Base-by-base conservation (phyloP, 805 yeast species). In the Sugiyamaella lignohabitans region DNA sequence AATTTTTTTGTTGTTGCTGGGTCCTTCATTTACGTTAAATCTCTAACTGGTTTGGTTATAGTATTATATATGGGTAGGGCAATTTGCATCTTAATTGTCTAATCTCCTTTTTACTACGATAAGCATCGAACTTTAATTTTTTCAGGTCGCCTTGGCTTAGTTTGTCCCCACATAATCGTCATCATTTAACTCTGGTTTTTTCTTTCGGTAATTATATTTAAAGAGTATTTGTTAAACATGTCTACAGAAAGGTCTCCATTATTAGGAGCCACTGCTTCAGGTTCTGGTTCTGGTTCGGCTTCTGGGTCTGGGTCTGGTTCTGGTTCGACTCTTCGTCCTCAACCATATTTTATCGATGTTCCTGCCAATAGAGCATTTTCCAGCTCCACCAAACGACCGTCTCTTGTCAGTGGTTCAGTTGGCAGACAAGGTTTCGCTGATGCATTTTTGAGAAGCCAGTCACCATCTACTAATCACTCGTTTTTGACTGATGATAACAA, bases 371-470 rank as follows among this genome's bases (percentile, higher is more conserved):
- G 43, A 30, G 51, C 56, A 20, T 56, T 56, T 42, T 30, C 56
- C 8, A 50, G 44, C 22, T 40, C 56, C 18, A n/a, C 57, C 6
- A 46, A 48, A 30, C 37, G 60, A 11, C 23, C 47, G 10, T 55
- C 58, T 8, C 35, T 55, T 16, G 57, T 56, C 23, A 50, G 52
- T 23, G 63, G 59, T 18, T 59, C 63, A 10, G 51, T 55, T 2
- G 63, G 63, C 19, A 52, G 62, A 23, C 54, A 47, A 24, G 56
- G 59, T 3, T 47, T 55, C 41, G 53, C 53, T 14, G 57, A 54
- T 34, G 40, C 50, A 11, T 48, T 57, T 41, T 24, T 46, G n/a
- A n/a, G 29, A 16, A 21, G 35, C 24, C 34, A 24, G 3, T 27
- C 32, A 36, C 32, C 32, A 8, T 8, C 11, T 27, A 27, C 8